Evolutionary conservation across 1,284 basidiomycete species (phyloP), one percentile per base, ranked within the genome.

Genomic region (Marasmius fiardii): DNA sequence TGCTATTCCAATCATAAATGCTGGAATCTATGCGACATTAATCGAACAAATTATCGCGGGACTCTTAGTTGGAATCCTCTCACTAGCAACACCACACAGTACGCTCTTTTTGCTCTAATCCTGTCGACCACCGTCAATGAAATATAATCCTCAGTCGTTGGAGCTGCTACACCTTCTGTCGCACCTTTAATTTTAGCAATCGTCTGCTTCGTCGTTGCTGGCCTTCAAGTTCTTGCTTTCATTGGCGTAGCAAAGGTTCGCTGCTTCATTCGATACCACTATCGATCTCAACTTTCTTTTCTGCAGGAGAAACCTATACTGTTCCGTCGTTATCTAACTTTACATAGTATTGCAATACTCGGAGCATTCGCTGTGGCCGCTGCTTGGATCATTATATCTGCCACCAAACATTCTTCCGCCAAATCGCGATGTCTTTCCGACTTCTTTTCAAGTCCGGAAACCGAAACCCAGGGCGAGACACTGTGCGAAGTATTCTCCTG

Each of bases 401-500:
- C 88, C 3, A 71, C 82, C 14, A 79, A 82, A 37, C 94, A 97
- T 67, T 77, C 74, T 21, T 79, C 78, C 3, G 92, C 93, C 4
- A 78, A 90, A 62, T 64, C 75, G 0, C 76, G 78, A 6, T 97
- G 94, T 69, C 71, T 87, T 58, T 65, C 67, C 3, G 73, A 81
- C 51, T 92, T 86, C 75, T 90, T 86, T 55, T 56, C 54, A 12
- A 55, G 68, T 44, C 60, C 70, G 11, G 74, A 72, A 2, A 60
- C 64, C 23, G 68, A 76, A 43, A 71, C 75, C 35, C 82, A 90
- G 69, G 86, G 82, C 7, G 70, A 85, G 47, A 84, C 80, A 1
- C 75, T 96, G 16, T 96, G 94, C 72, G 78, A 87, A 51, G 88
- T 95, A 53, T 94, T 96, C 67, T 79, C 92, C 6, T 96, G 92